A percentile compares a stretch with the other conserved stretches of the same genome.
Conservation (phyloP, 2,329 filamentous ascomycete species). For the Didymella keratinophila region DNA sequence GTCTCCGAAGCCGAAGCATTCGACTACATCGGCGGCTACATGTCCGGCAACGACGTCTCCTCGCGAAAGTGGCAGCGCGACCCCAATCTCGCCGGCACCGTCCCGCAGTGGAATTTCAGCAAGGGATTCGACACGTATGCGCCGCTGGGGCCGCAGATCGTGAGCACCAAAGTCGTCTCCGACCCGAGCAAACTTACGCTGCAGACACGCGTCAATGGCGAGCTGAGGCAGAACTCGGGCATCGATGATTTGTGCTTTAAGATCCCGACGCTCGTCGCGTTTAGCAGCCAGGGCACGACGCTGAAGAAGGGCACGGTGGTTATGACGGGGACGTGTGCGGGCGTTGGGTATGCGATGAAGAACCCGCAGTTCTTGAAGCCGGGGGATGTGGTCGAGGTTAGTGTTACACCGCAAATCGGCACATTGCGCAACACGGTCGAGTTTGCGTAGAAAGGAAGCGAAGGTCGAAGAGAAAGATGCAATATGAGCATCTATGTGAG, state of each 20-base stretch:
- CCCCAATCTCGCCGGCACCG: conserved; percentile 57
- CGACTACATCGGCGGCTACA: conserved; percentile 63
- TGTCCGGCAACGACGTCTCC: conserved; percentile 64
- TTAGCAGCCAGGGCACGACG: conserved; percentile 56
- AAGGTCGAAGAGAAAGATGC: too few species aligned
- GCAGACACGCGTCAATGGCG: conserved; percentile 58
- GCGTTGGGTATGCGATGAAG: conserved; percentile 55
- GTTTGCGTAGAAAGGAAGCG: conserved; percentile 28
- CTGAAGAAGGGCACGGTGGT: conserved; percentile 59
- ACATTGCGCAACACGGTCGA: conserved; percentile 46
- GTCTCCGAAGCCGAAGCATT: conserved; percentile 56
- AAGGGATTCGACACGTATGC: conserved; percentile 66
- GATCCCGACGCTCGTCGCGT: conserved; percentile 56
- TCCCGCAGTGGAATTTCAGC: conserved; percentile 65
- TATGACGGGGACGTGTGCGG: conserved; percentile 58
- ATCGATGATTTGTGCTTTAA: conserved; percentile 60
- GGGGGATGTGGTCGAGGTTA: conserved; percentile 46
- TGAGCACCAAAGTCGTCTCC: conserved; percentile 53
- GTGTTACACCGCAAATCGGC: conserved; percentile 39
- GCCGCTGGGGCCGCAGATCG: conserved; percentile 61
- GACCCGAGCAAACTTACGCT: conserved; percentile 57
- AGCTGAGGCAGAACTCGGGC: conserved; percentile 57
- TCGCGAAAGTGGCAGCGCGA: conserved; percentile 62
- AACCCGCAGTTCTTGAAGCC: conserved; percentile 47
- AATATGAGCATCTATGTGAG: too few species aligned